phyloP scores from a whole-genome alignment of 1,139 yeast species.

The Yamadazyma oceani region DNA sequence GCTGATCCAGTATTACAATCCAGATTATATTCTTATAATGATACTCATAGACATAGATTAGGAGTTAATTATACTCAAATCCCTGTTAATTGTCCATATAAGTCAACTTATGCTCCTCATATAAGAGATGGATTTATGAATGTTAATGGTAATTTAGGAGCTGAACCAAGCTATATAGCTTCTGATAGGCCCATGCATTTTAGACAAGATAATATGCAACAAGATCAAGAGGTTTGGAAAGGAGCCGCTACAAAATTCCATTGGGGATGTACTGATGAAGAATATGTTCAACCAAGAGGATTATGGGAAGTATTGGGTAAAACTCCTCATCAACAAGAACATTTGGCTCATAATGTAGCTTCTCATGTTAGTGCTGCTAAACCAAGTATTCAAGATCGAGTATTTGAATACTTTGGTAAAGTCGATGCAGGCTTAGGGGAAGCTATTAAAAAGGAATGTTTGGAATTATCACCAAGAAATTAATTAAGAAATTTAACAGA shows the following conservation, averaged over 20 bases:
- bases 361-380: constrained; percentile 70
- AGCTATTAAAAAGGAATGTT: constrained; percentile 60
- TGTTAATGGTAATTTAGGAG: constrained; percentile 78
- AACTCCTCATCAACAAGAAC: constrained; percentile 74
- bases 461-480: constrained; percentile 55
- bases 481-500: constrained; percentile 20
- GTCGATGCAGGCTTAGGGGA: constrained; percentile 61
- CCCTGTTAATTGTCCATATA: constrained; percentile 61
- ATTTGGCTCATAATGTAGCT: constrained; percentile 81
- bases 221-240: constrained; percentile 80
- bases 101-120: constrained; percentile 48
- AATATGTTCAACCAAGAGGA: constrained; percentile 65
- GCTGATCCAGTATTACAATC: constrained; percentile 82
- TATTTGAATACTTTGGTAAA: constrained; percentile 70
- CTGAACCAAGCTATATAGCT: constrained; percentile 69
- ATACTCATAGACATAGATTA: constrained; percentile 60
- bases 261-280: constrained; percentile 75
- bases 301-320: constrained; percentile 74
- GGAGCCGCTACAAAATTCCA: constrained; percentile 89
- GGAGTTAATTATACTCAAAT: constrained; percentile 65
- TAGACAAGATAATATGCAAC: constrained; percentile 40
- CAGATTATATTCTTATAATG: constrained; percentile 78
- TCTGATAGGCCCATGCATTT: constrained; percentile 55
- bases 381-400: constrained; percentile 75
- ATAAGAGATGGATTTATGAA: constrained; percentile 82